These are phyloP conservation scores for Suhomyces kunorum DNA, from an alignment of 1,139 yeast genomes.

Conservation along the genomic window DNA sequence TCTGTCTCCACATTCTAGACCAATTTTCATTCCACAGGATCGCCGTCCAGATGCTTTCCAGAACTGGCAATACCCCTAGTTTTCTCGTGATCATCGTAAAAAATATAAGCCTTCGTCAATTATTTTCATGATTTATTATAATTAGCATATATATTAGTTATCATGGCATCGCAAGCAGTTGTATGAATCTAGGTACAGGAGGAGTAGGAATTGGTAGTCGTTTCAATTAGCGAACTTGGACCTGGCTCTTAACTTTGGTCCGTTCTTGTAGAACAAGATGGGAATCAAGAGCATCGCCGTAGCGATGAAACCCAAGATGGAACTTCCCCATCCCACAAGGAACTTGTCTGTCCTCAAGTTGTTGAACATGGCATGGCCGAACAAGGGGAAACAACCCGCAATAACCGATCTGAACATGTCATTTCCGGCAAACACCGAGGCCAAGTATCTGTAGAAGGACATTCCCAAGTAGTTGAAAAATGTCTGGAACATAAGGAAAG, in stretches of 20 bases:
- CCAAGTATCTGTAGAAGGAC: constrained; percentile 45
- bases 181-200: too few species aligned
- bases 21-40: too few species aligned
- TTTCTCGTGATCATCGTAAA: too few species aligned
- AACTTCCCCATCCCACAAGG: constrained; percentile 60
- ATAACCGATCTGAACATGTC: constrained; percentile 52
- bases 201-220: too few species aligned
- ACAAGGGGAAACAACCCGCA: constrained; percentile 65
- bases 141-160: not conserved
- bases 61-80: too few species aligned
- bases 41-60: too few species aligned
- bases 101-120: too few species aligned
- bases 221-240: constrained; percentile 39
- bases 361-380: constrained; percentile 53
- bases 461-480: constrained; percentile 36
- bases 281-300: constrained; percentile 48
- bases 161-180: too few species aligned
- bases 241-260: constrained; percentile 51
- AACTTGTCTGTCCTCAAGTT: constrained; percentile 43
- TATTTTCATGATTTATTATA: too few species aligned
- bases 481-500: constrained; percentile 45
- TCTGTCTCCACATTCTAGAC: too few species aligned
- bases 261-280: constrained; percentile 47
- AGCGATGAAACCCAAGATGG: constrained; percentile 47
- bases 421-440: constrained; percentile 62